Evolutionary conservation across 352 stramenopile genomes (phyloP), one percentile per base, ranked within the genome.

Genomic region (Phytopythium litorale): DNA sequence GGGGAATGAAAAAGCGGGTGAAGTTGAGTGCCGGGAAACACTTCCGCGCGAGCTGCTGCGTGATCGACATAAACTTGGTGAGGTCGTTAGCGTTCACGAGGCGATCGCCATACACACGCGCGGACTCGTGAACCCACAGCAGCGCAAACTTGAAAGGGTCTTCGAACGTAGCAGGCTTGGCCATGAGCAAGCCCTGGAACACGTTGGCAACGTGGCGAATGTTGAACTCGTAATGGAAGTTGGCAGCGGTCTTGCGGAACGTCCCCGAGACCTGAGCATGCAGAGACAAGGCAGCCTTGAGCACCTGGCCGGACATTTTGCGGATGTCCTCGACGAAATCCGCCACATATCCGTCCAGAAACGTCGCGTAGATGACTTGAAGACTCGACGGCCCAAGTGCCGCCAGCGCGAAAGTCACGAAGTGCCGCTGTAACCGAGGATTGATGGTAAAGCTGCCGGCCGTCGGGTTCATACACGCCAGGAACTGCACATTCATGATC

Each of bases 201-300:
- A 99, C 90, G 60, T 97, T 98, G 9, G 83, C 88, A 4, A 99
- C 71, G 67, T 99, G 91, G 9, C 96, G 87, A 56, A 98, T 98
- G 69, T 98, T 98, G 69, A 98, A 99, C 57, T 99, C 94, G 66
- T 98, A 99, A 70, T 99, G 96, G 61, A 98, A 99, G 53, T 99
- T 98, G 7, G 84, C 79, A 0, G 96, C 96, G 0, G 94, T 98
- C 70, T 98, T 98, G 12, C 91, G 76, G 67, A 98, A 96, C 3
- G 80, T 86, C 11, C 68, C 62, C 1, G 75, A 72, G 1, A 98
- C 75, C 55, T 96, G 80, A 2, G 77, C 64, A 57, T 99, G 96
- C 16, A 99, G 68, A 13, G 88, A 90, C 16, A 98, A 76, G 37
- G 96, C 88, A 37, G 85, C 83, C 63, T 90, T 91, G 35, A 94